phyloP scores from a whole-genome alignment of 345 rosid genomes.

The Aethionema arabicum region DNA sequence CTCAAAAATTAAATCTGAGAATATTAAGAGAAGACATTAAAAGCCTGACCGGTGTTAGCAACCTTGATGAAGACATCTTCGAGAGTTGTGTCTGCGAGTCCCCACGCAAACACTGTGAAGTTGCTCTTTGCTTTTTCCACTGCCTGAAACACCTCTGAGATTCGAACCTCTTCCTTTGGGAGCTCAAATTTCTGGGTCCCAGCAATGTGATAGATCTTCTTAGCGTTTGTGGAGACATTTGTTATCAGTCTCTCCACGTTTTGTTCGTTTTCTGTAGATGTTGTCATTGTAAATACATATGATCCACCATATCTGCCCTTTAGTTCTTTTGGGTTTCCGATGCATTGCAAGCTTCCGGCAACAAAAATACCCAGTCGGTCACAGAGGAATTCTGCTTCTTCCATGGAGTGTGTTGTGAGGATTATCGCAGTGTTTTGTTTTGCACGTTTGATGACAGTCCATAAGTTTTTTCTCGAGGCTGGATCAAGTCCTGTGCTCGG shows the following conservation, averaged over 20 bases:
- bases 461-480: constrained; percentile 83
- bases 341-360: constrained; percentile 84
- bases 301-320: constrained; percentile 88
- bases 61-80: constrained; percentile 99
- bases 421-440: constrained; percentile 79
- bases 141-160: constrained; percentile 72
- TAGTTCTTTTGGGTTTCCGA: constrained; percentile 90
- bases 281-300: constrained; percentile 82
- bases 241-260: constrained; percentile 65
- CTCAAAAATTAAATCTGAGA: constrained; percentile 1
- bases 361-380: constrained; percentile 89
- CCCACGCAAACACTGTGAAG: constrained; percentile 90
- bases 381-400: constrained; percentile 93
- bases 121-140: constrained; percentile 77
- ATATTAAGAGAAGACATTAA: constrained; percentile 51
- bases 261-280: constrained; percentile 54
- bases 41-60: constrained; percentile 54
- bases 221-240: constrained; percentile 64
- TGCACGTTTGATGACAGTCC: constrained; percentile 86
- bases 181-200: constrained; percentile 98
- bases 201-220: constrained; percentile 68
- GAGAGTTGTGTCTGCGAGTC: constrained; percentile 84
- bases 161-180: constrained; percentile 71
- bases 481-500: constrained; percentile 99
- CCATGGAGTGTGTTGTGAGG: constrained; percentile 97